Evolutionary conservation across 1,284 basidiomycete genomes (phyloP).

Genomic region (Takashimella tepidaria): DNA sequence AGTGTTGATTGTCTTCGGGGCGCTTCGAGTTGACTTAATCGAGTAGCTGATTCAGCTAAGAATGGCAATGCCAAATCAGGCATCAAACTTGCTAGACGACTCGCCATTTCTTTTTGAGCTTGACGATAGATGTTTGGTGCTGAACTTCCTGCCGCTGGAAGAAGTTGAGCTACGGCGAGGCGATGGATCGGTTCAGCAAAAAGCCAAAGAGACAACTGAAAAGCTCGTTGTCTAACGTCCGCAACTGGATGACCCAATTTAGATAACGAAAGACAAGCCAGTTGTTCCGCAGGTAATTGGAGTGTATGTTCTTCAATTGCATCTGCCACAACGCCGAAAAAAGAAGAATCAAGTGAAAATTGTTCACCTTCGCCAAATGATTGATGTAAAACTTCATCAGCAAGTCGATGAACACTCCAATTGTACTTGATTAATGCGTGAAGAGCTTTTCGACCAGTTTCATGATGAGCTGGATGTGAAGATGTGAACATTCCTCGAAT

Average conservation of each 20-base stretch:
- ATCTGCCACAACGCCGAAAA: slow-evolving; percentile 76
- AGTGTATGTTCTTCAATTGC: slow-evolving; percentile 48
- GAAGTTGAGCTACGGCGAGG: slow-evolving; percentile 59
- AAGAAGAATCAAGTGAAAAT: slow-evolving; percentile 49
- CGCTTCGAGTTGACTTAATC: slow-evolving; percentile 65
- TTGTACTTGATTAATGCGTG: slow-evolving; percentile 64
- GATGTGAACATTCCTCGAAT: slow-evolving; percentile 49
- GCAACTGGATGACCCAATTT: slow-evolving; percentile 74
- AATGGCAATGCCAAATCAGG: slow-evolving; percentile 64
- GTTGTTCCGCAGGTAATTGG: slow-evolving; percentile 61
- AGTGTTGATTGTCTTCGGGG: slow-evolving; percentile 52
- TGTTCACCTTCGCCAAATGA: slow-evolving; percentile 60
- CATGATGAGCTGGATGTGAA: slow-evolving; percentile 41
- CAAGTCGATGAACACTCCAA: slow-evolving; percentile 57
- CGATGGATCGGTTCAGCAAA: slow-evolving; percentile 52
- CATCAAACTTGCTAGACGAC: slow-evolving; percentile 74
- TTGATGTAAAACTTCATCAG: slow-evolving; percentile 65
- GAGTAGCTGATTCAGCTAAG: slow-evolving; percentile 66
- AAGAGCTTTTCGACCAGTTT: slow-evolving; percentile 60
- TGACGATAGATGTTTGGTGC: slow-evolving; percentile 73
- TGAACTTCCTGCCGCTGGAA: slow-evolving; percentile 68
- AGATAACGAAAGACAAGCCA: slow-evolving; percentile 73
- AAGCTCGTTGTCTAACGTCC: slow-evolving; percentile 67
- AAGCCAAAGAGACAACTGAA: slow-evolving; percentile 69
- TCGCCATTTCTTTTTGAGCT: slow-evolving; percentile 71